Evolutionary conservation across 2,329 filamentous ascomycete species (phyloP).

Genomic region (Alternaria brassicicola): DNA sequence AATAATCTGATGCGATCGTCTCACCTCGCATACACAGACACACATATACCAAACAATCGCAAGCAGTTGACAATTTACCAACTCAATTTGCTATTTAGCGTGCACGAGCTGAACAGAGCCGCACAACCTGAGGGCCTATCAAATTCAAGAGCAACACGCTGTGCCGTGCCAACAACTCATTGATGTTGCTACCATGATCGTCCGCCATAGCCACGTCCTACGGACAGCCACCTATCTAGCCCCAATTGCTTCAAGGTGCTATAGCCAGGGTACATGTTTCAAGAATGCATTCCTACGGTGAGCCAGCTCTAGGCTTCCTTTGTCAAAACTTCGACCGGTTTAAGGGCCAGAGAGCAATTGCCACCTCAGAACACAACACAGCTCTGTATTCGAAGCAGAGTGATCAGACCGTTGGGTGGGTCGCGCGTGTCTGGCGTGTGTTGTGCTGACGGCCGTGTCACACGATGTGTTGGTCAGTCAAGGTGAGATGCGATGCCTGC

Average conservation of each 20-base stretch:
- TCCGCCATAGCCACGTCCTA: conserved; percentile 2
- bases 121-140: not conserved
- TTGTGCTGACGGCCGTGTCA: conserved; percentile 21
- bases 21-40: conserved; percentile 11
- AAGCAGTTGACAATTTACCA: not conserved
- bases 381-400: conserved; percentile 5
- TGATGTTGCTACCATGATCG: conserved; percentile 7
- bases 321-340: not conserved
- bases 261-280: conserved; percentile 31
- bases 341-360: not conserved
- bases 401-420: not conserved
- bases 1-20: conserved; percentile 1
- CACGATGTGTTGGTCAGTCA: conserved; percentile 7
- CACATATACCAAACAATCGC: not conserved
- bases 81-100: not conserved
- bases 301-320: conserved; percentile 6
- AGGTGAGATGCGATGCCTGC: conserved; percentile 10
- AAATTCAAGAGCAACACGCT: not conserved
- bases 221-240: conserved; percentile 12
- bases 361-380: conserved; percentile 1
- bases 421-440: conserved; percentile 1
- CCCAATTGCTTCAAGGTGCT: conserved; percentile 24
- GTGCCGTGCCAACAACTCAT: conserved; percentile 1
- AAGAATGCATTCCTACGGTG: conserved; percentile 20
- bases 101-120: not conserved